Percentiles rank a stretch among this genome's conserved stretches.
Conservation (phyloP, 1,284 basidiomycete genomes). For the Xerocomus amazonicus region DNA sequence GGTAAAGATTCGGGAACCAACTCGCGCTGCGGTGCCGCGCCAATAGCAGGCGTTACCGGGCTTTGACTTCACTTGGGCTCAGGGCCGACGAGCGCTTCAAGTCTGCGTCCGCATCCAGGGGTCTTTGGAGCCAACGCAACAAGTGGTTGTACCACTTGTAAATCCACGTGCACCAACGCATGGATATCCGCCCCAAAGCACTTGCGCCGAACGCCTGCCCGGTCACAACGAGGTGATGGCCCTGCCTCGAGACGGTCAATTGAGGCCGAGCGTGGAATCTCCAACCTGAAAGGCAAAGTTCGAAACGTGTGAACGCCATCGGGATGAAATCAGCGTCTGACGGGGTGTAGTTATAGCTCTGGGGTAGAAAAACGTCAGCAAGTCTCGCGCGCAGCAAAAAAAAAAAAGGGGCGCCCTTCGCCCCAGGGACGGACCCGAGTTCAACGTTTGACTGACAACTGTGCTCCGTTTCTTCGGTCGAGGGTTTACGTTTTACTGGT, state of each 20-base stretch:
- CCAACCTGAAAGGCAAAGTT: conserved; percentile 25
- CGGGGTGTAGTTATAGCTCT: too few species aligned
- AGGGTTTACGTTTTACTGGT: neutral
- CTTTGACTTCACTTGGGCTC: conserved; percentile 5
- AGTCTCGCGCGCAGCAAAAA: neutral
- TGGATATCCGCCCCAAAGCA: conserved; percentile 20
- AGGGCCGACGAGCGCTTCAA: neutral
- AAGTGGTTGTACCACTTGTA: conserved; percentile 13
- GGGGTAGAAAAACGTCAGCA: conserved; percentile 3
- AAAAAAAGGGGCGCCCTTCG: neutral
- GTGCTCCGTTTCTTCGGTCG: neutral
- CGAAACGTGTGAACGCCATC: conserved; percentile 30
- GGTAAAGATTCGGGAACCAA: neutral
- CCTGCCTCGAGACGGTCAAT: conserved; percentile 23
- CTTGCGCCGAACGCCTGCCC: conserved; percentile 28
- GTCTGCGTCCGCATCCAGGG: neutral
- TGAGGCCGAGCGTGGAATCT: conserved; percentile 28
- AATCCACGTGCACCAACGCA: conserved; percentile 28
- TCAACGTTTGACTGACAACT: neutral
- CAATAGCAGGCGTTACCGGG: conserved; percentile 2
- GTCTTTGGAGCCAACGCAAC: conserved; percentile 6
- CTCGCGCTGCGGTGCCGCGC: neutral
- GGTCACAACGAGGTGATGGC: conserved; percentile 24
- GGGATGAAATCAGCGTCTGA: neutral
- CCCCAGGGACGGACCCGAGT: neutral